phyloP scores from a whole-genome alignment of 2,329 filamentous ascomycete genomes.

The Fusarium metavorans region DNA sequence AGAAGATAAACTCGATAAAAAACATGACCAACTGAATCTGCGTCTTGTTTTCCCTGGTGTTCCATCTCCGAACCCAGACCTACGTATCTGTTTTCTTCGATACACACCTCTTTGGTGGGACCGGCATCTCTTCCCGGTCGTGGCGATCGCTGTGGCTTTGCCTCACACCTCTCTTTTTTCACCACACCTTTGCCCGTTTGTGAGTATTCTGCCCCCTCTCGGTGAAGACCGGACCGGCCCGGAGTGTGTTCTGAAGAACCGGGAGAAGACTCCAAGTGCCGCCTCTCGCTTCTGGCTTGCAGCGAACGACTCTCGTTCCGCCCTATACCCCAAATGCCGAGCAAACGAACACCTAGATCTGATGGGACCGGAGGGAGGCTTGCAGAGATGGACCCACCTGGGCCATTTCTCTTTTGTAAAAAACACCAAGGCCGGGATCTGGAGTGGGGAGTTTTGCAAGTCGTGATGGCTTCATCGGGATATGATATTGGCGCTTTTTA shows the following conservation, averaged over 20 bases:
- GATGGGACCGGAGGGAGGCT: constrained; percentile 1
- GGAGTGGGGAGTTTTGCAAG: constrained; percentile 2
- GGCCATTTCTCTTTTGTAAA: neutral
- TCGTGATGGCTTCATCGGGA: constrained; percentile 36
- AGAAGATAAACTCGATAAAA: neutral
- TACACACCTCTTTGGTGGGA: constrained; percentile 23
- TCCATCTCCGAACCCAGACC: constrained; percentile 17
- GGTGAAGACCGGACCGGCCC: constrained; percentile 33
- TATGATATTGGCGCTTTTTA: neutral
- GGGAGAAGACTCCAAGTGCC: neutral
- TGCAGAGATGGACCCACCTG: constrained; percentile 16
- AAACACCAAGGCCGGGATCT: constrained; percentile 38
- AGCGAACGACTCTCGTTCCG: neutral
- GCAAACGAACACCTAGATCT: constrained; percentile 34
- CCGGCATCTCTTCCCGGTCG: constrained; percentile 44
- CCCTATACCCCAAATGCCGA: constrained; percentile 29
- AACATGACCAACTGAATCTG: neutral
- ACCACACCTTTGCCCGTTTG: neutral
- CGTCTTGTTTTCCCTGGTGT: constrained; percentile 1
- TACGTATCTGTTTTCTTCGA: neutral
- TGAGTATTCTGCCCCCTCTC: neutral
- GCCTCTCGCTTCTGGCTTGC: neutral
- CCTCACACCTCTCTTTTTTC: constrained; percentile 12
- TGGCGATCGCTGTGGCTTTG: constrained; percentile 28
- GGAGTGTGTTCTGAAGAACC: neutral